A percentile compares a stretch with the other conserved stretches of the same genome.
Evolutionary conservation across 176 grass and related monocot species (phyloP).

Genomic region (Areca catechu): DNA sequence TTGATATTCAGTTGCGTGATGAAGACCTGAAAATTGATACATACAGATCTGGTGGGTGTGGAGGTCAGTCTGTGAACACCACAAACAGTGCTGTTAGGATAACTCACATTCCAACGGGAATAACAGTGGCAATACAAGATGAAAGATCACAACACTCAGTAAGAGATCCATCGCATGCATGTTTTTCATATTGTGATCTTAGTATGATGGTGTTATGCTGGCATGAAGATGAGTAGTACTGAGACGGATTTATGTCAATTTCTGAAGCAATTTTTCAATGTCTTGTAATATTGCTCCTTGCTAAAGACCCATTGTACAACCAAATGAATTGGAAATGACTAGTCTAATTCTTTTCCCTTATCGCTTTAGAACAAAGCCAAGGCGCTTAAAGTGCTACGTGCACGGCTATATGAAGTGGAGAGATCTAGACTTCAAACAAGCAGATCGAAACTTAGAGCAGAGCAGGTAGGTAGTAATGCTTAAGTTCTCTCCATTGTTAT

Average conservation of each 20-base stretch:
- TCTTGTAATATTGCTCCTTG: no score
- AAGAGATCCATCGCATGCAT: not conserved
- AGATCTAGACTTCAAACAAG: slow-evolving; percentile 58
- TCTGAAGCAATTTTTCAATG: no score
- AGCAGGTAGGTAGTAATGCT: slow-evolving; percentile 31
- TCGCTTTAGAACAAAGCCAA: slow-evolving; percentile 80
- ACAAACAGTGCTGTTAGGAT: slow-evolving; percentile 92
- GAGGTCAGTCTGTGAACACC: slow-evolving; percentile 93
- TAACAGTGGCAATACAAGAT: slow-evolving; percentile 84
- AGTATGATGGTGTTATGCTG: no score
- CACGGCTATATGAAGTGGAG: slow-evolving; percentile 78
- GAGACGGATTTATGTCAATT: no score
- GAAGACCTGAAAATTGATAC: slow-evolving; percentile 95
- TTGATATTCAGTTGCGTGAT: slow-evolving; percentile 79
- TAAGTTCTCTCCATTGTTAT: slow-evolving; percentile 1
- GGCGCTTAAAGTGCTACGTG: slow-evolving; percentile 79
- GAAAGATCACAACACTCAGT: slow-evolving; percentile 99
- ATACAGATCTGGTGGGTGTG: slow-evolving; percentile 68
- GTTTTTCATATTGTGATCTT: no score
- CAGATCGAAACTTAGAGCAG: slow-evolving; percentile 80
- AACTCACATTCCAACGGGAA: slow-evolving; percentile 86
- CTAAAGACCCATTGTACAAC: no score
- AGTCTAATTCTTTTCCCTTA: not conserved
- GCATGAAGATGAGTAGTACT: no score
- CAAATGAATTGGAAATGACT: no score